Conservation (phyloP, 1,284 basidiomycete genomes). For the Amylostereum areolatum region DNA sequence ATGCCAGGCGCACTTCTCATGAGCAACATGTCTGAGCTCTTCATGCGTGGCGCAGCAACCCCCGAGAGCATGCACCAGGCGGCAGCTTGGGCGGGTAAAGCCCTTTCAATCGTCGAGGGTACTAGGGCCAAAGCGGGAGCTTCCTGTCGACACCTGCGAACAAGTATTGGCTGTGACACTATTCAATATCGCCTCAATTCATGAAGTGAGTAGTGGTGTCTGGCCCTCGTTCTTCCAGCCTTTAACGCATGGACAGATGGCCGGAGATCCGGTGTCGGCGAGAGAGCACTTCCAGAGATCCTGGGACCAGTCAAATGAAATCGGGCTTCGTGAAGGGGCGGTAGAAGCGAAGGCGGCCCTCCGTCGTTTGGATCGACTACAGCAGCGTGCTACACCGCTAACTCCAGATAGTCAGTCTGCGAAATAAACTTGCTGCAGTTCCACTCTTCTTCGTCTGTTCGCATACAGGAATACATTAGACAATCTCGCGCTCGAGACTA, state of each 20-base stretch:
- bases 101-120: conserved; percentile 40
- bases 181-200: conserved; percentile 53
- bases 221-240: neutral
- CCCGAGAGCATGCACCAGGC: conserved; percentile 46
- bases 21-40: conserved; percentile 59
- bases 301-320: conserved; percentile 40
- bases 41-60: conserved; percentile 43
- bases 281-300: conserved; percentile 38
- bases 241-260: conserved; percentile 33
- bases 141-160: conserved; percentile 40
- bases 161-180: conserved; percentile 51
- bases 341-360: conserved; percentile 43
- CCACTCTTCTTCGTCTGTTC: too few species aligned
- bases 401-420: neutral
- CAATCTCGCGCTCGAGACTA: too few species aligned
- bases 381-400: neutral
- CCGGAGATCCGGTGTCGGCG: conserved; percentile 39
- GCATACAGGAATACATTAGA: too few species aligned
- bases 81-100: conserved; percentile 55
- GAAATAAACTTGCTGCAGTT: too few species aligned
- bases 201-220: conserved; percentile 29
- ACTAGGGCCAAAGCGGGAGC: conserved; percentile 21
- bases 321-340: conserved; percentile 47
- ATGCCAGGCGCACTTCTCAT: conserved; percentile 62
- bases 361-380: conserved; percentile 26